Evolutionary conservation across 805 yeast species (phyloP), one percentile per base, ranked within the genome.

Genomic region (Candida broadrunensis): DNA sequence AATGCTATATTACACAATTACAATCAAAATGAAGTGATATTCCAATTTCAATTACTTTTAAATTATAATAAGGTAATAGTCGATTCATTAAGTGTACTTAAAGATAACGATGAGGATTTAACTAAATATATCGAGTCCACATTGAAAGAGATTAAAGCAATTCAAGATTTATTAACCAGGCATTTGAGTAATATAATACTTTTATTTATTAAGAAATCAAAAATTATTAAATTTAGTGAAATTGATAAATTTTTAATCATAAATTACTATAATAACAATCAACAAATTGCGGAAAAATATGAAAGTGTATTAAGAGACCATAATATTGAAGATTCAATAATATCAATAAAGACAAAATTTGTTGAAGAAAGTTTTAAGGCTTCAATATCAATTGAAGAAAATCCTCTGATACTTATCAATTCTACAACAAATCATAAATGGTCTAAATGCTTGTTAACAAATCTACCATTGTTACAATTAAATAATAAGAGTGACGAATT

Each of bases 381-480:
- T 14, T 14, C 17, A 5, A 6, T n/a, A 6, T 5, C 18, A 15
- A 5, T 8, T 14, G 32, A 29, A n/a, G 18, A 29, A 29, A 15
- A 7, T 6, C 5, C 18, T 14, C 11, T 5, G 5, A 37, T 42
- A 8, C 43, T 56, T 9, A 52, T 51, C 1, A 48, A 34, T 21
- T 67, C 73, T 2, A 50, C 54, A 5, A 49, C 66, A 1, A 50
- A 56, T 11, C 75, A 70, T 39, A 48, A 47, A 20, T 70, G 74
- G 74, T 48, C 61, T 1, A 52, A 60, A 31, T 70, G 75, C 43
- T 54, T 56, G 25, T 47, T 67, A 39, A 66, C 73, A 0, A 45
- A 54, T 13, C 42, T 70, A 6, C 75, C 75, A 2, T 44, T 70
- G 16, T 42, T 70, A 26, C 66, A 61, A 23, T 42, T 65, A 38